Conservation (phyloP, 1,139 yeast genomes). For the Pichia kudriavzevii region DNA sequence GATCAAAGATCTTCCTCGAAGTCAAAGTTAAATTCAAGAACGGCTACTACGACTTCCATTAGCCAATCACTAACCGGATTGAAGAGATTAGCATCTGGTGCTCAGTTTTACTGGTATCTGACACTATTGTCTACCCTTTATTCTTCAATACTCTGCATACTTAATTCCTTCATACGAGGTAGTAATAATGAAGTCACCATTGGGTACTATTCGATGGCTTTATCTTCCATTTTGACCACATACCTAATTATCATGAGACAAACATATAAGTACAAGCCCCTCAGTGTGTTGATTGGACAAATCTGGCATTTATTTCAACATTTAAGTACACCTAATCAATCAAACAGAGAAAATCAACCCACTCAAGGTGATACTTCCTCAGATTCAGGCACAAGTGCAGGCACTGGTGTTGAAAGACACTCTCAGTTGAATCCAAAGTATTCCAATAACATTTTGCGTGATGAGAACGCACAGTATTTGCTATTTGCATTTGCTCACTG, state of each 20-base stretch:
- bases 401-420: constrained; percentile 2
- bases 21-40: no score
- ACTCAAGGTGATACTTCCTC: neutral
- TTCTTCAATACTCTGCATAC: constrained; percentile 30
- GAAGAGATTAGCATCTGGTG: constrained; percentile 26
- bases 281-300: constrained; percentile 24
- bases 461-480: constrained; percentile 47
- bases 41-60: neutral
- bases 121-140: constrained; percentile 39
- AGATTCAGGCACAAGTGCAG: neutral
- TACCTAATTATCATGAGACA: constrained; percentile 44
- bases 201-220: constrained; percentile 33
- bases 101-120: constrained; percentile 48
- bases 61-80: constrained; percentile 7
- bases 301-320: constrained; percentile 23
- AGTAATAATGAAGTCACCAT: constrained; percentile 25
- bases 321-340: no score
- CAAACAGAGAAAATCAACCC: neutral
- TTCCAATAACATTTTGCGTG: constrained; percentile 18
- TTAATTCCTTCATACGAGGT: constrained; percentile 31
- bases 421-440: no score
- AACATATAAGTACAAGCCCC: constrained; percentile 31
- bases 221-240: constrained; percentile 38
- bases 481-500: constrained; percentile 35
- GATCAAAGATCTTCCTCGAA: no score